A percentile compares a stretch with the other conserved stretches of the same genome.
Evolutionary conservation across 495 filamentous ascomycete species (phyloP).

Genomic region (Penicillium taxi): DNA sequence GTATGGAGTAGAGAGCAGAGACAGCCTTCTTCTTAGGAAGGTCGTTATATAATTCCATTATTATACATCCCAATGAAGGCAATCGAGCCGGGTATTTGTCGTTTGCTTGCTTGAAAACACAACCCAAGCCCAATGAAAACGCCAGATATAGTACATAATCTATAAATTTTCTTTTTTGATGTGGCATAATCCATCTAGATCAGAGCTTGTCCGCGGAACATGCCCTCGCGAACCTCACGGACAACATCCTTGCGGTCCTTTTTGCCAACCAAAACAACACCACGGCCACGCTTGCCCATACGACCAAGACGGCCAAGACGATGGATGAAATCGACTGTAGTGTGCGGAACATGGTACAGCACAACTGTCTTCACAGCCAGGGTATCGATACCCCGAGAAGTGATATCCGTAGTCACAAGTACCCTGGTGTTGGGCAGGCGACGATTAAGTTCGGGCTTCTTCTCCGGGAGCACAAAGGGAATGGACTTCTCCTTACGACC

Average conservation of each 20-base stretch:
- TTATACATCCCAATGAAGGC: too few relatives aligned
- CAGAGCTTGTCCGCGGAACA: slow-evolving; percentile 85
- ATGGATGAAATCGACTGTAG: slow-evolving; percentile 94
- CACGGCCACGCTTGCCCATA: slow-evolving; percentile 85
- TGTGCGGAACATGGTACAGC: slow-evolving; percentile 91
- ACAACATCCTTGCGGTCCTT: slow-evolving; percentile 85
- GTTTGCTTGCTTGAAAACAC: too few relatives aligned
- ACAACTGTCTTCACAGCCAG: slow-evolving; percentile 85
- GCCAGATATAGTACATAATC: slow-evolving; percentile 19
- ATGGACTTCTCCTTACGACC: slow-evolving; percentile 24
- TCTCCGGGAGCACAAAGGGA: slow-evolving; percentile 24
- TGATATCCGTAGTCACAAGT: slow-evolving; percentile 87
- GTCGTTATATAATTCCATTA: too few relatives aligned
- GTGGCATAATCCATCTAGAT: slow-evolving; percentile 50
- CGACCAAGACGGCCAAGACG: slow-evolving; percentile 82
- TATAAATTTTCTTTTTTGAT: too few relatives aligned
- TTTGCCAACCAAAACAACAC: slow-evolving; percentile 83
- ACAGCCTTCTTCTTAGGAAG: too few relatives aligned
- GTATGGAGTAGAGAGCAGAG: too few relatives aligned
- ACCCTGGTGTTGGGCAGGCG: slow-evolving; percentile 68
- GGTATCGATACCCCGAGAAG: slow-evolving; percentile 89
- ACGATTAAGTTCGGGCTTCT: slow-evolving; percentile 15
- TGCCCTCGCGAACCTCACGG: slow-evolving; percentile 84
- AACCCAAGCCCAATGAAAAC: too few relatives aligned
- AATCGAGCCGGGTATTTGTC: too few relatives aligned